phyloP scores from a whole-genome alignment of 805 yeast genomes.

The Saccharomycopsis sp. region DNA sequence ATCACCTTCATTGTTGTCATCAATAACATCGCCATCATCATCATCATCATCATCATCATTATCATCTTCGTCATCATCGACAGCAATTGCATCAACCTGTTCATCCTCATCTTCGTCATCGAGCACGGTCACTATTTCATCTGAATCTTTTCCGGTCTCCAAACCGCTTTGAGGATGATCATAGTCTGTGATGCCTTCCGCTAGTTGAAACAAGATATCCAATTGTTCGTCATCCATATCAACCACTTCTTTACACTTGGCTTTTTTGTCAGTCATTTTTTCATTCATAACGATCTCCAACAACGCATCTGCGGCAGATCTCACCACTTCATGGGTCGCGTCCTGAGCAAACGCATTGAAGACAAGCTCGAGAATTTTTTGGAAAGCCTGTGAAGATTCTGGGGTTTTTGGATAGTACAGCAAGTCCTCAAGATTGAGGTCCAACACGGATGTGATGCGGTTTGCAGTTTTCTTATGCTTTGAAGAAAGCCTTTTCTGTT shows the following conservation, averaged over 20 bases:
- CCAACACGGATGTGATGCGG: conserved; percentile 30
- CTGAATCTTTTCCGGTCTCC: conserved; percentile 26
- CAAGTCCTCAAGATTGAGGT: conserved; percentile 35
- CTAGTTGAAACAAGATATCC: conserved; percentile 32
- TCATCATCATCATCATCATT: conserved; percentile 23
- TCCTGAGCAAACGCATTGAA: conserved; percentile 38
- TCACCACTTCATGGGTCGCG: conserved; percentile 49
- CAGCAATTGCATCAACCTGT: conserved; percentile 29
- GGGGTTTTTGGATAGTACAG: conserved; percentile 56
- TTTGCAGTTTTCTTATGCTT: no score
- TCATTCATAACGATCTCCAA: conserved; percentile 45
- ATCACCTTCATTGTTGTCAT: no score
- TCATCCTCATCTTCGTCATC: conserved; percentile 36
- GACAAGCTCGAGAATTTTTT: conserved; percentile 24
- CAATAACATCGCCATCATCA: conserved; percentile 26
- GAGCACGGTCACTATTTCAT: conserved; percentile 25
- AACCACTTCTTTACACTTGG: conserved; percentile 24
- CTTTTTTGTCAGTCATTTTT: conserved; percentile 37
- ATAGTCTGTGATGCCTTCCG: conserved; percentile 45
- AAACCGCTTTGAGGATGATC: conserved; percentile 21
- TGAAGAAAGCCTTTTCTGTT: conserved; percentile 2
- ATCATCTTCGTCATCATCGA: conserved; percentile 26
- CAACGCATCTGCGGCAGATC: conserved; percentile 63
- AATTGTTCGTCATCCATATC: conserved; percentile 1
- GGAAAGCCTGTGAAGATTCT: conserved; percentile 43